These are phyloP conservation scores for Penicillium sp. DNA, from an alignment of 2,329 filamentous ascomycete genomes.

Conservation along the genomic window DNA sequence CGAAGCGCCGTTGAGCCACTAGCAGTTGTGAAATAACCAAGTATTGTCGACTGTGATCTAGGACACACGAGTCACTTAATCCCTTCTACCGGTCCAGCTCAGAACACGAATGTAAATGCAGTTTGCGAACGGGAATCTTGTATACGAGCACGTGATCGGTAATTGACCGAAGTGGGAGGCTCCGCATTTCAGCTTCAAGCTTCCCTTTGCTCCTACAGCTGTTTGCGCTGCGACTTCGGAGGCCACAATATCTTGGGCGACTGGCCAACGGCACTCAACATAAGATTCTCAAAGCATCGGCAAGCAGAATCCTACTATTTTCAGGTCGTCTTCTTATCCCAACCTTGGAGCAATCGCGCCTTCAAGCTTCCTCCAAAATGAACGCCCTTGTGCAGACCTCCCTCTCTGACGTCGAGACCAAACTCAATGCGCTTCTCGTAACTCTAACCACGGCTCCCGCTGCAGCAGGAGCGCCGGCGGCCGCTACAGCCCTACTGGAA, in stretches of 20 bases:
- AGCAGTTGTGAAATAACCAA: not conserved
- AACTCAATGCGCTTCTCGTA: conserved; percentile 42
- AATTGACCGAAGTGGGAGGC: conserved; percentile 1
- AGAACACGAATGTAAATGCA: too few relatives aligned
- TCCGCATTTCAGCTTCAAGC: not conserved
- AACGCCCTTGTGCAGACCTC: conserved; percentile 39
- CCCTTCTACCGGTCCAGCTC: too few relatives aligned
- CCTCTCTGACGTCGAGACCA: conserved; percentile 42
- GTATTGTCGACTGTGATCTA: not conserved
- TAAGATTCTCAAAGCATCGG: not conserved
- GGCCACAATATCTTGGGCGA: not conserved
- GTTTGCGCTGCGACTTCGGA: not conserved
- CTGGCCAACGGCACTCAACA: not conserved
- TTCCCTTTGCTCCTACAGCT: not conserved
- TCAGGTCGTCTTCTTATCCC: not conserved
- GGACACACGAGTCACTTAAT: too few relatives aligned
- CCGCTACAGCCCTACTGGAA: conserved; percentile 39
- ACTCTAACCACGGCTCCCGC: conserved; percentile 46
- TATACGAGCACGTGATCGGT: not conserved
- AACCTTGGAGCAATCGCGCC: not conserved
- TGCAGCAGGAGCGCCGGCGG: conserved; percentile 42
- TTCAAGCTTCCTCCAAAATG: conserved; percentile 31
- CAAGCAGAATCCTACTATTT: not conserved
- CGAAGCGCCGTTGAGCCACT: not conserved
- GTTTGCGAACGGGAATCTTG: not conserved